A percentile compares a stretch with the other conserved stretches of the same genome.
These are phyloP conservation scores for Aspergillus sp. DNA, from an alignment of 2,329 filamentous ascomycete genomes.

Conservation along the genomic window DNA sequence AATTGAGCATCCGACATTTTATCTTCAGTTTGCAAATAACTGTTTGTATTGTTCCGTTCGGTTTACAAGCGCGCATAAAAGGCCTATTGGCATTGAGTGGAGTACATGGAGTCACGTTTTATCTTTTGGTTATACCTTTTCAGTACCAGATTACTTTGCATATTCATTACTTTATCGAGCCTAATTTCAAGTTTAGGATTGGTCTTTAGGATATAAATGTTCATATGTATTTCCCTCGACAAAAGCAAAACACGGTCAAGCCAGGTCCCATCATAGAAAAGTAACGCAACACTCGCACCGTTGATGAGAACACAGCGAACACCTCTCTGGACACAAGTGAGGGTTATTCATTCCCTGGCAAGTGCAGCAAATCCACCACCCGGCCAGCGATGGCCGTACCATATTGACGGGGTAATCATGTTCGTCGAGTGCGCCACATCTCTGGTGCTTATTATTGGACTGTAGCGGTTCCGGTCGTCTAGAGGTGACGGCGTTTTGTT, in stretches of 20 bases:
- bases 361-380: conserved; percentile 19
- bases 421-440: neutral
- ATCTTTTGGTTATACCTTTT: too few species aligned
- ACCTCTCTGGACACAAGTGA: conserved; percentile 7
- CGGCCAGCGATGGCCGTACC: conserved; percentile 2
- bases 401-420: neutral
- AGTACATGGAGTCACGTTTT: too few species aligned
- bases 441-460: neutral
- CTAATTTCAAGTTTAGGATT: too few species aligned
- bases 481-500: neutral
- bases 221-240: too few species aligned
- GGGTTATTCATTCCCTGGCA: conserved; percentile 16
- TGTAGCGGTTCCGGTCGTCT: neutral
- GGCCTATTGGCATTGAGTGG: too few species aligned
- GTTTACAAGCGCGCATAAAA: too few species aligned
- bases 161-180: too few species aligned
- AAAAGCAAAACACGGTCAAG: neutral
- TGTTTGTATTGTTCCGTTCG: too few species aligned
- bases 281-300: neutral
- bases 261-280: neutral
- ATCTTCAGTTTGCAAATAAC: too few species aligned
- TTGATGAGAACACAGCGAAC: conserved; percentile 15
- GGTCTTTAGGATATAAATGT: too few species aligned
- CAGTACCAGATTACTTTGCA: too few species aligned
- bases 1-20: neutral